Base-by-base conservation (phyloP, 2,329 filamentous ascomycete genomes). In the Colletotrichum tofieldiae region DNA sequence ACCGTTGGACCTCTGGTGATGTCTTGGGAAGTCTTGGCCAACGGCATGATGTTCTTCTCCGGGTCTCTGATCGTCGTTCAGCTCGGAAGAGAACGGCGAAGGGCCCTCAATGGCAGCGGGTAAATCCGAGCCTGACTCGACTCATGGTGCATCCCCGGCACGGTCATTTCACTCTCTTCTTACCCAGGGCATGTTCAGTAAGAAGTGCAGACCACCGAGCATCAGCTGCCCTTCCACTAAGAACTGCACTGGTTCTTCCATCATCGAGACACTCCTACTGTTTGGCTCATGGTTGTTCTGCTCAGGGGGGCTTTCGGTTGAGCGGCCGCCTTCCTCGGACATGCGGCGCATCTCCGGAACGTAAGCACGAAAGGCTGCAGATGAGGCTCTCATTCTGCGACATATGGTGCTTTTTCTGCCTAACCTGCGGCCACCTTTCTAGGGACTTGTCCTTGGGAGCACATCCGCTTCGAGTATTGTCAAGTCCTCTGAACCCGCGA, bases 31-130 rank as follows among this genome's bases (percentile, higher is more conserved):
- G 60, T 20, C 32, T 62, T 39, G 43, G n/a, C 49, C 20, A n/a
- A 60, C 37, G 29, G 63, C 64, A 39, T 23, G 26, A 39, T 49
- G 41, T 12, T 12, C 41, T 60, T 35, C 32, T 51, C 20, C 45
- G 29, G n/a, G 43, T 26, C 55, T 29, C 29, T 58, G 32, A 43
- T 58, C 5, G 32, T 11, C 35, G 23, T 29, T 12, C 37, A 43
- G 39, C 2, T 45, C 26, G 23, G 39, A 14, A 45, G 37, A 32
- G n/a, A 45, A 45, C 23, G 26, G 56, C 23, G 56, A 54, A 35
- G 26, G 9, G 51, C 26, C 12, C 51, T 54, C 12, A 5, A 54
- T 6, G 29, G 23, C n/a, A 54, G 26, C 51, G 29, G 45, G n/a
- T 23, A 54, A 54, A 7, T 32, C 45, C 56, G 18, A 45, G 18